Base-by-base conservation (phyloP, 257 asterid species). In the Scutellaria galericulata region DNA sequence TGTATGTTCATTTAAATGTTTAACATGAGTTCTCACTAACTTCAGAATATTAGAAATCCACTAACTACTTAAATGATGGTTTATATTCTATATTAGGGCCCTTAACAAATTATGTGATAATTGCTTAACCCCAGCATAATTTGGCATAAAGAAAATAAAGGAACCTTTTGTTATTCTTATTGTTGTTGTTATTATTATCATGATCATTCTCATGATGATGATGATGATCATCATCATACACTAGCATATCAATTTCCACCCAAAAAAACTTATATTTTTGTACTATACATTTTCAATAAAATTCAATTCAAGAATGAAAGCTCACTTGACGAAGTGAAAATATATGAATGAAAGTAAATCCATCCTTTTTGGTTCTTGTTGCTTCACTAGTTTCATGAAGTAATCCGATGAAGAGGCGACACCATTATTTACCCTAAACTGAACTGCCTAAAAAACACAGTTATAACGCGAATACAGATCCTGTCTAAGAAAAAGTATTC, bases 341-440 rank as follows among this genome's bases (percentile, higher is more conserved):
- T 39, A 1, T 44, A 9, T 14, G 5, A 45, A 64, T 45, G 44
- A 18, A 18, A 18, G 20, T 7, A 7, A 48, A 47, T 0, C 31
- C 46, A 22, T 47, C 54, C 7, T 37, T 51, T 68, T 57, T 9
- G 59, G 61, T 68, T 68, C 42, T 18, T n/a, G 55, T 59, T 57
- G 50, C 80, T 15, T 74, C 31, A 60, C 39, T 79, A 27, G 35
- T 74, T 56, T 56, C 74, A 64, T 41, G 12, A 18, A 39, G 65
- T 72, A 58, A 72, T 65, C 41, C 5, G 40, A 46, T 14, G 2
- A 69, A 27, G 66, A 48, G 55, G 50, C 9, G 12, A 11, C 51
- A 11, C 1, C 22, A 52, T 79, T 56, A 31, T 40, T 20, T 74
- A 14, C 60, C 48, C 39, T 59, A 56, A 39, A 54, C 50, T n/a